Evolutionary conservation across 2,329 filamentous ascomycete species (phyloP), one percentile per base, ranked within the genome.

Genomic region (Epichloe sibirici): DNA sequence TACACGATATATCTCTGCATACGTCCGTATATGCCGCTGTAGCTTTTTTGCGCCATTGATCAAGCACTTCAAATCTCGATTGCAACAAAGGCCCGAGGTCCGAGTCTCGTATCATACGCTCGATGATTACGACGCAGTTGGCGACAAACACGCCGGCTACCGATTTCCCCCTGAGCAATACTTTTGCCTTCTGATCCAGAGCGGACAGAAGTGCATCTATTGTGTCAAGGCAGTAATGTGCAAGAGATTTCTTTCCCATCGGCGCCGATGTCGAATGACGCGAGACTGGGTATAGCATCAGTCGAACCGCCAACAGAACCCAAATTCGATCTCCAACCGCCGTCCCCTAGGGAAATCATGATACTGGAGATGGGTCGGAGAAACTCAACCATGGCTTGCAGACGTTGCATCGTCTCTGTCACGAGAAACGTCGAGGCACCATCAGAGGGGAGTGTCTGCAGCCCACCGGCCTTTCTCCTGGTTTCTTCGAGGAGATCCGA

Each of bases 281-380:
- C 81, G 34, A 90, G 74, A 49, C 84, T 87, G 0, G 86, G 84
- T 21, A 84, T 78, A 31, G 78, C 78, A 43, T 86, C 81, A 6
- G 78, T 80, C 3, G 77, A 77, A 11, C 79, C 78, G 9, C 77
- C 72, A 43, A 75, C 72, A 15, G 73, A 69, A 34, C 73, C 69
- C 9, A 71, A 68, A 21, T 67, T 72, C 3, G 76, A 74, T 56
- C 80, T 82, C 93, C 93, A 98, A 38, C 91, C 91, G 1, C 90
- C 90, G 61, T 97, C 90, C 17, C 93, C 93, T 9, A 98, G 72
- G 0, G 90, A 95, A 31, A 93, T 83, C 75, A 98, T 83, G 59
- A 98, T 88, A 55, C 88, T 91, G 3, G 88, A 88, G 21, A 98
- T 78, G 1, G 93, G 90, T 6, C 83, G 79, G 23, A 95, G 76